These are phyloP conservation scores for Petunia axillaris DNA, from an alignment of 257 asterid genomes.

Conservation along the genomic window DNA sequence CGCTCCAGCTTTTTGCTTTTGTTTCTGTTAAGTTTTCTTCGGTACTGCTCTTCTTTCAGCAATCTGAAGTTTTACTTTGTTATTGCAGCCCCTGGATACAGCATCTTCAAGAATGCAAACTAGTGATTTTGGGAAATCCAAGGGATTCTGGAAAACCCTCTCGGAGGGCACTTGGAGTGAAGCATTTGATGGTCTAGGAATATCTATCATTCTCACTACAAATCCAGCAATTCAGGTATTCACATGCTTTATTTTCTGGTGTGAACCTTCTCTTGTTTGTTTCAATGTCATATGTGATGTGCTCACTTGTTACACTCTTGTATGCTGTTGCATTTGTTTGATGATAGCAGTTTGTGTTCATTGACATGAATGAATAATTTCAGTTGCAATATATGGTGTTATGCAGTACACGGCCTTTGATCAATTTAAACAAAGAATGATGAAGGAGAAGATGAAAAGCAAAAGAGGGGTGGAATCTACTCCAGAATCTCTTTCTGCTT, in stretches of 20 bases:
- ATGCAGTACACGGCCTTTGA: conserved; percentile 90
- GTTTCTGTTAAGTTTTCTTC: background rate
- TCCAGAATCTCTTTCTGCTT: conserved; percentile 76
- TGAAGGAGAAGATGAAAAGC: conserved; percentile 50
- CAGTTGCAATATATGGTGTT: conserved; percentile 21
- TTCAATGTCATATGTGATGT: conserved; percentile 1
- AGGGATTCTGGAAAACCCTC: conserved; percentile 75
- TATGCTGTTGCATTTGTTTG: conserved; percentile 17
- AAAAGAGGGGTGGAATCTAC: conserved; percentile 42
- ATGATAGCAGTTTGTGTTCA: conserved; percentile 11
- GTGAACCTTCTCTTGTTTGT: background rate
- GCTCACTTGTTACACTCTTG: background rate
- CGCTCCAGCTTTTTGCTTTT: background rate
- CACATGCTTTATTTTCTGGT: background rate
- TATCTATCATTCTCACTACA: conserved; percentile 83
- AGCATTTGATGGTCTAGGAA: conserved; percentile 84
- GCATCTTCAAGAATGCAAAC: conserved; percentile 98
- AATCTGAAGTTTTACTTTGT: conserved; percentile 19
- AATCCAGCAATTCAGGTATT: conserved; percentile 92
- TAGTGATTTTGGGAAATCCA: conserved; percentile 84
- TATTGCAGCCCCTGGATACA: conserved; percentile 86
- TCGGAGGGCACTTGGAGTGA: conserved; percentile 84
- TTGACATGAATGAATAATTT: conserved; percentile 26
- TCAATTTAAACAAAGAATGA: conserved; percentile 69
- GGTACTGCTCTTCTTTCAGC: background rate